phyloP scores from a whole-genome alignment of 176 grass and related monocot species.

The Musa troglodytarum region DNA sequence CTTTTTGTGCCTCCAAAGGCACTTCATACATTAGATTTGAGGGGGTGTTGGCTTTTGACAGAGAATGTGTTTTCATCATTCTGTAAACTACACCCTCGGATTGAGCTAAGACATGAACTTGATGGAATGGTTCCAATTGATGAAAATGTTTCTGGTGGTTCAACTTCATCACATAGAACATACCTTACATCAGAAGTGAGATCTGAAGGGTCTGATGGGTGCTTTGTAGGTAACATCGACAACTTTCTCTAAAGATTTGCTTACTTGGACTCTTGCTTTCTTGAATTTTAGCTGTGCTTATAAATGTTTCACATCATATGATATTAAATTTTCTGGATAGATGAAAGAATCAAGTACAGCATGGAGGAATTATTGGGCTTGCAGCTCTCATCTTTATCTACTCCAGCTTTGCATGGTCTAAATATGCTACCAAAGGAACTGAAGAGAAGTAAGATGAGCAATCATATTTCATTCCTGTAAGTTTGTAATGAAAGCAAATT shows the following conservation, averaged over 20 bases:
- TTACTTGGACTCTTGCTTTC: too few species aligned
- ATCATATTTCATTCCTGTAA: neutral
- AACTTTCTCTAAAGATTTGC: too few species aligned
- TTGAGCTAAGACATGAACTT: conserved; percentile 61
- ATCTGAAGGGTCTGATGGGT: conserved; percentile 23
- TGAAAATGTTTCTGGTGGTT: conserved; percentile 3
- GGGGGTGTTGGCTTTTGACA: conserved; percentile 72
- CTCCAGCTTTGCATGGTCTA: neutral
- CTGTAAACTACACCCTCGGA: conserved; percentile 41
- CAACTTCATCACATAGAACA: conserved; percentile 15
- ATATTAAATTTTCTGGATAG: neutral
- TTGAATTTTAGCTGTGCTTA: too few species aligned
- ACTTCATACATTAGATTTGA: conserved; percentile 59
- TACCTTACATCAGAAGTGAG: conserved; percentile 18
- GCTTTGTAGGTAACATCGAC: conserved; percentile 46
- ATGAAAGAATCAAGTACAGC: conserved; percentile 19
- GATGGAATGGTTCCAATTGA: conserved; percentile 23
- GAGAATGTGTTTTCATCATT: conserved; percentile 42
- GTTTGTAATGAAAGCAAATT: conserved; percentile 2
- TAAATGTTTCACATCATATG: neutral
- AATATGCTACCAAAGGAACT: neutral
- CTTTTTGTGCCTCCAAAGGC: conserved; percentile 39
- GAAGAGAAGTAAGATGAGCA: neutral
- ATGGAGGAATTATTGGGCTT: conserved; percentile 1
- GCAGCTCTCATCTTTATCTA: conserved; percentile 15